These are phyloP conservation scores for Penicillium egyptiacum DNA, from an alignment of 495 filamentous ascomycete species.

Conservation along the genomic window DNA sequence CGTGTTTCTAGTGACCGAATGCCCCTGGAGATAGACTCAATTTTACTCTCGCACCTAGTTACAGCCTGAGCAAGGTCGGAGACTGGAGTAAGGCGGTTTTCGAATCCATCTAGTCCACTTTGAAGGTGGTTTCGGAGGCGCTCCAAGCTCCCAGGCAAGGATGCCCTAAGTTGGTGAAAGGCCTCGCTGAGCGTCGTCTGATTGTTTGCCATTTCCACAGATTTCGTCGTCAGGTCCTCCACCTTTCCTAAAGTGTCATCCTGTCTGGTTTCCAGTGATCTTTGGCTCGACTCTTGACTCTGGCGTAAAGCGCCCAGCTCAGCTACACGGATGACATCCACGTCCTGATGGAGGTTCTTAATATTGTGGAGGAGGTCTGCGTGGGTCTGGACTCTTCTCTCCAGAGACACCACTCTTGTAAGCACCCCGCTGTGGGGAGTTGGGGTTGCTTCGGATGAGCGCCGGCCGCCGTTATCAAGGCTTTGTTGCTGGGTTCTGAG, in stretches of 20 bases:
- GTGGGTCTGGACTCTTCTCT: neutral
- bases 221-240: neutral
- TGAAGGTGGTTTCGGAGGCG: neutral
- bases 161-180: neutral
- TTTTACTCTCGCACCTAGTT: neutral
- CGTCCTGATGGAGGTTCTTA: neutral
- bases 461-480: neutral
- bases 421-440: neutral
- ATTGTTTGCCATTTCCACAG: neutral
- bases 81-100: neutral
- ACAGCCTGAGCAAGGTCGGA: neutral
- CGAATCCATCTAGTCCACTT: neutral
- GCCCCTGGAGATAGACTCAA: slow-evolving; percentile 21
- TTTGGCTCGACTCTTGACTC: neutral
- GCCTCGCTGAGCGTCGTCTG: too few relatives aligned
- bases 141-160: neutral
- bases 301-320: neutral
- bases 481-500: neutral
- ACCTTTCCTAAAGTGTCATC: neutral
- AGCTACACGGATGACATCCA: neutral
- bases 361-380: neutral
- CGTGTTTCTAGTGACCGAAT: slow-evolving; percentile 42
- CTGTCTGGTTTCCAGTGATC: neutral
- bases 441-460: neutral
- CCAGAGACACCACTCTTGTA: neutral